Percentiles rank a stretch among this genome's conserved stretches.
Conservation (phyloP, 2,329 filamentous ascomycete genomes). For the Helminthosporium solani region DNA sequence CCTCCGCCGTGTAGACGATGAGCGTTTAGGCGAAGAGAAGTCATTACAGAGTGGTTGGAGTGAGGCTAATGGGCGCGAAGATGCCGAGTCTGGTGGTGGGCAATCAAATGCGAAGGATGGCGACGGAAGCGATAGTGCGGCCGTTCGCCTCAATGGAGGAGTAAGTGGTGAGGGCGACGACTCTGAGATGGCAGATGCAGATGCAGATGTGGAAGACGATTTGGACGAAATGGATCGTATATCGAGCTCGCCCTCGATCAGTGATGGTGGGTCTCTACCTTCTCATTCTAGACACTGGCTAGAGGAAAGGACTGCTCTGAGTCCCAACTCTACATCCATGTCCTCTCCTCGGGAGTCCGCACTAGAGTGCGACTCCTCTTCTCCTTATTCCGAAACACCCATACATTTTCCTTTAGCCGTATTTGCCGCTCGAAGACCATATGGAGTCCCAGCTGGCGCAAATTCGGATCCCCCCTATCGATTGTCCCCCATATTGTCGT, state of each 20-base stretch:
- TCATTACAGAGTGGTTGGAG: conserved; percentile 59
- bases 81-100: conserved; percentile 63
- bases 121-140: conserved; percentile 45
- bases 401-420: conserved; percentile 45
- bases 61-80: conserved; percentile 43
- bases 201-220: conserved; percentile 65
- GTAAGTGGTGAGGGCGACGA: conserved; percentile 45
- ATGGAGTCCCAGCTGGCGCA: conserved; percentile 32
- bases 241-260: conserved; percentile 96
- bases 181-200: conserved; percentile 62
- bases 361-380: conserved; percentile 40
- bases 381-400: conserved; percentile 47
- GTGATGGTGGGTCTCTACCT: conserved; percentile 82
- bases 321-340: conserved; percentile 36
- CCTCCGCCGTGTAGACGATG: conserved; percentile 75
- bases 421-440: conserved; percentile 22
- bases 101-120: conserved; percentile 23
- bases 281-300: conserved; percentile 41
- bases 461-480: conserved; percentile 32
- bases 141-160: conserved; percentile 1
- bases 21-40: conserved; percentile 70
- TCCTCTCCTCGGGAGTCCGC: conserved; percentile 25
- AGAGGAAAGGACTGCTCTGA: conserved; percentile 45
- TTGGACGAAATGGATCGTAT: conserved; percentile 96
- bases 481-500: conserved; percentile 39